Percentiles rank a stretch among this genome's conserved stretches.
These are phyloP conservation scores for Aspergillus ibericus DNA, from an alignment of 2,329 filamentous ascomycete genomes.

Conservation along the genomic window DNA sequence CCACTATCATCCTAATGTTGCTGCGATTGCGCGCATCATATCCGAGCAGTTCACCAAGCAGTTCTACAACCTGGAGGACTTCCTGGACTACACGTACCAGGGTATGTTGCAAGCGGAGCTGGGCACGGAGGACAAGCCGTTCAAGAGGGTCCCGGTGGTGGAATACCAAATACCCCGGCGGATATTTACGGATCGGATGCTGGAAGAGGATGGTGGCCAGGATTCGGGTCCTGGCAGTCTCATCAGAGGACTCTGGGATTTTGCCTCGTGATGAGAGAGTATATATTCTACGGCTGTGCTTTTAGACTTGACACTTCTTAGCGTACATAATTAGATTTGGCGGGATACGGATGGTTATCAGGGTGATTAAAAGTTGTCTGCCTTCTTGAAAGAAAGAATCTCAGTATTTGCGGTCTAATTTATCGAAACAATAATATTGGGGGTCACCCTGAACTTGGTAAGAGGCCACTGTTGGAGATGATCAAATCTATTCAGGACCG, in stretches of 20 bases:
- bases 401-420: neutral
- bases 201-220: conserved; percentile 41
- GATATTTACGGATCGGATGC: conserved; percentile 59
- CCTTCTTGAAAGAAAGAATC: neutral
- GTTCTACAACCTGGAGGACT: conserved; percentile 93
- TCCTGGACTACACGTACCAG: conserved; percentile 86
- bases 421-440: conserved; percentile 3
- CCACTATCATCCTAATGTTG: conserved; percentile 96
- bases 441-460: neutral
- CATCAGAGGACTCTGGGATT: conserved; percentile 42
- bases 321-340: conserved; percentile 18
- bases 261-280: conserved; percentile 19
- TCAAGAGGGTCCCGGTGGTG: conserved; percentile 83
- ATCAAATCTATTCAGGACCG: neutral
- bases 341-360: neutral
- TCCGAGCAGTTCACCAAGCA: conserved; percentile 97
- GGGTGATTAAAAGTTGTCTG: neutral
- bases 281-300: conserved; percentile 2
- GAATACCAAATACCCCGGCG: conserved; percentile 92
- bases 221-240: conserved; percentile 40
- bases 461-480: neutral
- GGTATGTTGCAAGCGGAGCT: conserved; percentile 79
- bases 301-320: conserved; percentile 12
- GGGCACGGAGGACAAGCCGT: conserved; percentile 61
- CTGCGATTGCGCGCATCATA: conserved; percentile 88